Conservation (phyloP, 352 stramenopile genomes). For the Peronospora tabacina region DNA sequence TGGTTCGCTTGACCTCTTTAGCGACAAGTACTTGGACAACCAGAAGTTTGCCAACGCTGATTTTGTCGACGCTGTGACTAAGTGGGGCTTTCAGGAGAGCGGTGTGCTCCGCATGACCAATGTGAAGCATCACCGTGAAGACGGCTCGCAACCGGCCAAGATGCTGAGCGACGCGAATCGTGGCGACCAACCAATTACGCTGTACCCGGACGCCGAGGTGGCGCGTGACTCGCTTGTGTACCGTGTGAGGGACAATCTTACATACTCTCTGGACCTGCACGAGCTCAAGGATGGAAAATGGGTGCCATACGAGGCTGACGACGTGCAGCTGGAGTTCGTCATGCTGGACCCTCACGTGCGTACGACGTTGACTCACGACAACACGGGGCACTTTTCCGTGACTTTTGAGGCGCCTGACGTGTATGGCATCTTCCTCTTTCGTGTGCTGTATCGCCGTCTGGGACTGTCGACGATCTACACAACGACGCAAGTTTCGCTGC, state of each 20-base stretch:
- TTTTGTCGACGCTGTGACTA: slow-evolving; percentile 62
- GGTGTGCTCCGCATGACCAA: slow-evolving; percentile 86
- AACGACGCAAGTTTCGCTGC: slow-evolving; percentile 87
- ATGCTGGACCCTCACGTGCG: slow-evolving; percentile 91
- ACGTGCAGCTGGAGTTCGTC: slow-evolving; percentile 92
- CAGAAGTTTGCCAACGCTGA: slow-evolving; percentile 56
- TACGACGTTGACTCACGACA: slow-evolving; percentile 74
- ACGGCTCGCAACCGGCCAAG: slow-evolving; percentile 75
- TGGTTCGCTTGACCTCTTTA: slow-evolving; percentile 86
- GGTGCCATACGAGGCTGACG: slow-evolving; percentile 65
- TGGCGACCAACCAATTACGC: slow-evolving; percentile 80
- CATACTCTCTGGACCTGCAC: slow-evolving; percentile 87
- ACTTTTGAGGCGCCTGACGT: slow-evolving; percentile 86
- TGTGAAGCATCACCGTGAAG: slow-evolving; percentile 75
- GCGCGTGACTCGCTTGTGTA: slow-evolving; percentile 89
- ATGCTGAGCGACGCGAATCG: slow-evolving; percentile 86
- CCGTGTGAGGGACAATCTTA: slow-evolving; percentile 90
- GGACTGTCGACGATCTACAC: slow-evolving; percentile 84
- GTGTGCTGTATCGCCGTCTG: slow-evolving; percentile 85
- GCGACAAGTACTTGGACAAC: slow-evolving; percentile 72
- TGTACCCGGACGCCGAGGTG: slow-evolving; percentile 85
- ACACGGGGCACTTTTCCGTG: slow-evolving; percentile 66
- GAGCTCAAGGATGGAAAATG: slow-evolving; percentile 78
- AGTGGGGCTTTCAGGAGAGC: slow-evolving; percentile 85
- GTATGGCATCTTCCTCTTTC: slow-evolving; percentile 93